These are phyloP conservation scores for Paratinospora sagittata DNA, from an alignment of 164 flowering plant species.

Conservation along the genomic window DNA sequence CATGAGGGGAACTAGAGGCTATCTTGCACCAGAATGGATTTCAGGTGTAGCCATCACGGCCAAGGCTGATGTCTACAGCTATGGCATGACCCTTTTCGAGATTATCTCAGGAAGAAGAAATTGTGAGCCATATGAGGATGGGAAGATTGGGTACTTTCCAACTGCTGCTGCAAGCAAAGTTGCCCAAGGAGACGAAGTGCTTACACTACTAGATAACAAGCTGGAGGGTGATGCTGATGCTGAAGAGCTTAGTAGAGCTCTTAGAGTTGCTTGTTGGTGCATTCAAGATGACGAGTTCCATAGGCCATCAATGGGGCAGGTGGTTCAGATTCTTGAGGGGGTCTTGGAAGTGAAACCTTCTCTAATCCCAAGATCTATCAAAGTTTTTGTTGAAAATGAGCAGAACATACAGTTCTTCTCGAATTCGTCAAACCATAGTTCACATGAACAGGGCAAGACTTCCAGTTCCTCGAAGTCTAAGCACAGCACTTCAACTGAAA, in stretches of 20 bases:
- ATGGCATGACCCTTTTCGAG: conserved; percentile 39
- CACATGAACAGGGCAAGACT: too few species aligned
- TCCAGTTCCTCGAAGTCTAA: too few species aligned
- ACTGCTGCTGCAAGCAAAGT: conserved; percentile 28
- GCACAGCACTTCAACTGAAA: too few species aligned
- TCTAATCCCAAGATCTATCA: conserved; percentile 29
- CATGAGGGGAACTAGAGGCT: conserved; percentile 41
- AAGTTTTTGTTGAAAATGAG: conserved; percentile 18
- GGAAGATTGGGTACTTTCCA: conserved; percentile 26
- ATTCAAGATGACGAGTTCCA: conserved; percentile 33
- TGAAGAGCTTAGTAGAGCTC: conserved; percentile 25
- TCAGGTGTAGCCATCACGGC: conserved; percentile 34
- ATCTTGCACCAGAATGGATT: conserved; percentile 46
- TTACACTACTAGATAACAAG: conserved; percentile 22
- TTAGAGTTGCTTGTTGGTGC: conserved; percentile 39
- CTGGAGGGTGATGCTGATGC: conserved; percentile 25
- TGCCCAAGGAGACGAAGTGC: conserved; percentile 18
- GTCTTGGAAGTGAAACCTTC: conserved; percentile 28
- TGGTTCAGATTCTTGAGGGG: conserved; percentile 38
- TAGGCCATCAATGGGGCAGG: conserved; percentile 37
- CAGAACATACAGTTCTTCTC: conserved; percentile 9
- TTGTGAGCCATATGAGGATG: conserved; percentile 18
- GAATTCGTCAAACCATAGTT: neutral
- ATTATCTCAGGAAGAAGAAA: conserved; percentile 36
- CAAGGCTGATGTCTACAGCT: conserved; percentile 42